Evolutionary conservation across 129 eudicot genomes (phyloP).

Genomic region (Flaveria robusta): DNA sequence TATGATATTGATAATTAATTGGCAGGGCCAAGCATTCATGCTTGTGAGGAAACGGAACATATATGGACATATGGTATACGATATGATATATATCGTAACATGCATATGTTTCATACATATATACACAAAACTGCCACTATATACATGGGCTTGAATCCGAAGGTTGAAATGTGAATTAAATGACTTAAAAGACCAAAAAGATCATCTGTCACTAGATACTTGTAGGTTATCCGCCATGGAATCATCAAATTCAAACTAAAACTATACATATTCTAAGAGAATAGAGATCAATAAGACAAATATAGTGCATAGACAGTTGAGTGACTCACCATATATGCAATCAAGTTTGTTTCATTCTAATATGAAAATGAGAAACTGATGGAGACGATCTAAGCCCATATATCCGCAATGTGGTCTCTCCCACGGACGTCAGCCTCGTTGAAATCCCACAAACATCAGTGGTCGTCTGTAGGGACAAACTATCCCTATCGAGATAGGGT

Average conservation of each 20-base stretch:
- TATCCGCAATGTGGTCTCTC: too few relatives aligned
- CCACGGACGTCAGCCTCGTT: too few relatives aligned
- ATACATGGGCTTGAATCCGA: not conserved
- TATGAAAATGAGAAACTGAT: not conserved
- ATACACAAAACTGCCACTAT: not conserved
- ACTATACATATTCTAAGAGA: not conserved
- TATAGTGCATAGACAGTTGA: not conserved
- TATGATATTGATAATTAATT: too few relatives aligned
- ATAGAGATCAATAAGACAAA: not conserved
- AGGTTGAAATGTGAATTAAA: not conserved
- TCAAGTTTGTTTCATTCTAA: not conserved
- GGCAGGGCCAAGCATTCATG: conserved; percentile 4
- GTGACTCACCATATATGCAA: not conserved
- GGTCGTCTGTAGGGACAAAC: too few relatives aligned
- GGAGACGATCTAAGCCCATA: not conserved
- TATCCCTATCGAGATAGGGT: too few relatives aligned
- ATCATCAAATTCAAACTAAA: conserved; percentile 20
- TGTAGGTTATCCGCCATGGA: conserved; percentile 17
- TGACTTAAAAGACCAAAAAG: conserved; percentile 15
- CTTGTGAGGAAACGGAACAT: conserved; percentile 20
- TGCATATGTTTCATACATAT: not conserved
- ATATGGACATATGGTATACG: not conserved
- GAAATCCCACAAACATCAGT: too few relatives aligned
- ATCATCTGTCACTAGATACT: conserved; percentile 21
- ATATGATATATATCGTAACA: not conserved